These are phyloP conservation scores for Ophiostoma novo-ulmi DNA, from an alignment of 2,329 filamentous ascomycete species.

Conservation along the genomic window DNA sequence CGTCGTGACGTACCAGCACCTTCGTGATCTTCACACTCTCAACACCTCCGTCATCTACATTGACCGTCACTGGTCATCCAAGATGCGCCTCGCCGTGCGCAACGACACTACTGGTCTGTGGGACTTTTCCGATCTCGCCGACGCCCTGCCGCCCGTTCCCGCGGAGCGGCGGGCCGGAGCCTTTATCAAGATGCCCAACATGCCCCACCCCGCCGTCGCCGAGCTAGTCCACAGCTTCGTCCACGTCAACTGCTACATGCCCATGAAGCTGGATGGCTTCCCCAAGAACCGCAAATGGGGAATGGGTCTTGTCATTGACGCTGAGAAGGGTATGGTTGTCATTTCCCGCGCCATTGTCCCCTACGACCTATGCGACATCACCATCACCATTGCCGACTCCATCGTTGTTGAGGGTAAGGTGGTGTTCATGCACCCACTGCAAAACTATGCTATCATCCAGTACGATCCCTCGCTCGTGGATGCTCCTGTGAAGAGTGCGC, in stretches of 20 bases:
- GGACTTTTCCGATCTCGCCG: conserved; percentile 85
- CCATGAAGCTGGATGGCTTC: conserved; percentile 95
- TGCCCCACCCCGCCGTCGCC: conserved; percentile 82
- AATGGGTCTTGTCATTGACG: conserved; percentile 95
- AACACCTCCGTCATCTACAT: conserved; percentile 90
- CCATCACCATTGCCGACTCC: conserved; percentile 91
- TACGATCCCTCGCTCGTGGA: conserved; percentile 93
- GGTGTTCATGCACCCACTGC: conserved; percentile 89
- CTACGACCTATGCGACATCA: conserved; percentile 94
- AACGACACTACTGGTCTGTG: conserved; percentile 88
- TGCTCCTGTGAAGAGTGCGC: conserved; percentile 85
- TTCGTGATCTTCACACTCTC: conserved; percentile 87
- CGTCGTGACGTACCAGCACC: conserved; percentile 92
- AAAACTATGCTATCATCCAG: conserved; percentile 93
- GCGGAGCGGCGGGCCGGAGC: conserved; percentile 72
- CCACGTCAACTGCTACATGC: conserved; percentile 86
- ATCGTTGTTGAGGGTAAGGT: conserved; percentile 93
- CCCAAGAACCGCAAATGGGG: conserved; percentile 91
- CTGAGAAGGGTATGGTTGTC: conserved; percentile 88
- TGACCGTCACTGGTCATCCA: conserved; percentile 91
- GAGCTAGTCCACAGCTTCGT: conserved; percentile 94
- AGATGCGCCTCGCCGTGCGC: conserved; percentile 86
- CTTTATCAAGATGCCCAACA: conserved; percentile 87
- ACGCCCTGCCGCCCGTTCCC: conserved; percentile 68
- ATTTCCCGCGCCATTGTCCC: conserved; percentile 92